Base-by-base conservation (phyloP, 2,329 filamentous ascomycete genomes). In the Trichophyton benhamiae region DNA sequence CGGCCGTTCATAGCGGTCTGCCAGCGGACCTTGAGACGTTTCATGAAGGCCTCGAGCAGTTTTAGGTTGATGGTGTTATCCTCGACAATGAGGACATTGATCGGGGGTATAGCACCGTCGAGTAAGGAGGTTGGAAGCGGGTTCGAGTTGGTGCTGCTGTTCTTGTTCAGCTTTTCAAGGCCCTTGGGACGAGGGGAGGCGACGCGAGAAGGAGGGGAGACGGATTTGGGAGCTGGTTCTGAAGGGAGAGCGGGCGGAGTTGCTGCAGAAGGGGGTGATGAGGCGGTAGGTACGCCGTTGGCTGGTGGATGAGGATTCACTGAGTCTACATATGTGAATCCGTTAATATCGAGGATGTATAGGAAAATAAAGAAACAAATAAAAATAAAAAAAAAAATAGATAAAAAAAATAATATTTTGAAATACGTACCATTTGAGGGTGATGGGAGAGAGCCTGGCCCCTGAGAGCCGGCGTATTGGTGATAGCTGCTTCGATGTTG, bases 1-100 rank as follows among this genome's bases (percentile, higher is more conserved):
- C 87, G 85, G 25, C 94, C 94, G 72, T 97, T 96, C 81, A 95
- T 90, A 42, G 94, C 94, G n/a, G 90, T 95, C 74, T 94, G 88
- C 91, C 92, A 97, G 38, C 94, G 84, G 5, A 99, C 94, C 71
- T 96, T 96, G 58, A 99, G 80, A 57, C 91, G 82, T 76, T 96
- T 96, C 80, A 97, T 92, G 70, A 99, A 95, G 0, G 91, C 91
- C 71, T 96, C 92, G 41, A 99, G 79, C 8, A 99, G 84, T 69
- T 90, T 89, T 67, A 97, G 79, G 71, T 97, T 99, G 57, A 99
- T 97, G 65, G 94, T 91, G 74, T 99, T 99, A 77, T 99, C 94
- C 77, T 99, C 94, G 13, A 99, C 94, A 63, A 99, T 96, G 49
- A 99, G 80, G 6, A 97, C 91, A 68, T 95, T 97, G 76, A 99